These are phyloP conservation scores for Globisporangium iwayamae DNA, from an alignment of 352 stramenopile species.

Conservation along the genomic window DNA sequence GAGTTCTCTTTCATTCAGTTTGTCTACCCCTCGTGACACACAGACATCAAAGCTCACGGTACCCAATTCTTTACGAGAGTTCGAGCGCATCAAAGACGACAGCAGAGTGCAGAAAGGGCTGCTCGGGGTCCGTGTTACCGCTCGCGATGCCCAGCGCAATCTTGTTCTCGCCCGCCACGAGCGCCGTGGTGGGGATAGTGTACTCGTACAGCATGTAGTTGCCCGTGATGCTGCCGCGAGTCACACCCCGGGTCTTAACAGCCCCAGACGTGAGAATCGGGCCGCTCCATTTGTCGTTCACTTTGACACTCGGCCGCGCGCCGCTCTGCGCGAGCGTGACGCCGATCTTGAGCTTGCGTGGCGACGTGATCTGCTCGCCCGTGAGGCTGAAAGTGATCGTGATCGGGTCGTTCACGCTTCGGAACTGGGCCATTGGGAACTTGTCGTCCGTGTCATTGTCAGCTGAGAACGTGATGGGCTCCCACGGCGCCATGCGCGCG, in stretches of 20 bases:
- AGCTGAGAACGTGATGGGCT: constrained; percentile 21
- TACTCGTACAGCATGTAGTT: constrained; percentile 58
- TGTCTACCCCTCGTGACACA: background rate
- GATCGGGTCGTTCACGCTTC: constrained; percentile 38
- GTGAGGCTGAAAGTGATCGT: constrained; percentile 34
- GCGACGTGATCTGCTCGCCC: constrained; percentile 16
- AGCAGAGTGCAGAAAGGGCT: constrained; percentile 37
- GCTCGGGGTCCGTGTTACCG: constrained; percentile 30
- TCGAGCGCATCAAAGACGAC: constrained; percentile 53
- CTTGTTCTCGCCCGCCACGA: constrained; percentile 33
- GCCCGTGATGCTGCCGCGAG: constrained; percentile 34
- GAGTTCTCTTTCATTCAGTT: background rate
- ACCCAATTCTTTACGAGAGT: constrained; percentile 22
- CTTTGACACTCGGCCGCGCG: constrained; percentile 25
- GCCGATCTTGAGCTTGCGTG: constrained; percentile 35
- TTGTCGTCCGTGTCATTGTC: constrained; percentile 18
- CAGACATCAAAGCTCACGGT: background rate
- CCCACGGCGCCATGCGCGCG: constrained; percentile 31
- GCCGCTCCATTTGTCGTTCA: constrained; percentile 40
- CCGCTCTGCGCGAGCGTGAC: constrained; percentile 33
- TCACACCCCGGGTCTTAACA: constrained; percentile 46
- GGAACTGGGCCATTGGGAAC: constrained; percentile 50
- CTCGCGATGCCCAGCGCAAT: constrained; percentile 40
- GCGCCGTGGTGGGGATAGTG: constrained; percentile 32
- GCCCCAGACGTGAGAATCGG: constrained; percentile 27